Conservation (phyloP, 371 early-diverging fungal genomes). For the Mucor saturninus region DNA sequence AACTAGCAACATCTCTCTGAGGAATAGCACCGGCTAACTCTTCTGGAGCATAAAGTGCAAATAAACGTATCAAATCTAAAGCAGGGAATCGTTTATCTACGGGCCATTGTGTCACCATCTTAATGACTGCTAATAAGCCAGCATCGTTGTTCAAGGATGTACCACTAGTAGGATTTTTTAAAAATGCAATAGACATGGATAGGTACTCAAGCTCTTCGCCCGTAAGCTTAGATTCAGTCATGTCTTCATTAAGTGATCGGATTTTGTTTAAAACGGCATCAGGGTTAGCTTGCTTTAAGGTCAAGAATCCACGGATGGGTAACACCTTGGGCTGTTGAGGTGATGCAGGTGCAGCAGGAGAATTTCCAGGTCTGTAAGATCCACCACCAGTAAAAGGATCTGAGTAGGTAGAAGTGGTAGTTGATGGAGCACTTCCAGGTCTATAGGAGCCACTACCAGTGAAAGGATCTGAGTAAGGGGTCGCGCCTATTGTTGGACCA, state of each 20-base stretch:
- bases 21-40: constrained; percentile 26
- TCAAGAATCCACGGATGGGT: constrained; percentile 49
- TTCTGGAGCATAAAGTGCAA: constrained; percentile 57
- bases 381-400: constrained; percentile 44
- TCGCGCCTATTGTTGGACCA: constrained; percentile 8
- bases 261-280: constrained; percentile 78
- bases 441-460: constrained; percentile 48
- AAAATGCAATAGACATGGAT: constrained; percentile 36
- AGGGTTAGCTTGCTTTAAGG: constrained; percentile 76
- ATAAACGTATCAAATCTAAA: constrained; percentile 82
- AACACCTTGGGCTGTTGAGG: constrained; percentile 21
- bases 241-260: constrained; percentile 62
- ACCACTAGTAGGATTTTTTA: constrained; percentile 41
- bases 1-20: constrained; percentile 20
- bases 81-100: constrained; percentile 78
- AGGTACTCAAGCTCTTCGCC: constrained; percentile 45
- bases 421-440: constrained; percentile 12
- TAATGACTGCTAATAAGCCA: constrained; percentile 37
- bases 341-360: constrained; percentile 17
- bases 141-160: constrained; percentile 17
- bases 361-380: constrained; percentile 19
- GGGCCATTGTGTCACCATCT: constrained; percentile 65
- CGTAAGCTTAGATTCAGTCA: constrained; percentile 32
- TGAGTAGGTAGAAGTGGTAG: constrained; percentile 13
- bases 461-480: constrained; percentile 48